A percentile compares a stretch with the other conserved stretches of the same genome.
Evolutionary conservation across 2,329 filamentous ascomycete species (phyloP).

Genomic region (Aureobasidium sp.): DNA sequence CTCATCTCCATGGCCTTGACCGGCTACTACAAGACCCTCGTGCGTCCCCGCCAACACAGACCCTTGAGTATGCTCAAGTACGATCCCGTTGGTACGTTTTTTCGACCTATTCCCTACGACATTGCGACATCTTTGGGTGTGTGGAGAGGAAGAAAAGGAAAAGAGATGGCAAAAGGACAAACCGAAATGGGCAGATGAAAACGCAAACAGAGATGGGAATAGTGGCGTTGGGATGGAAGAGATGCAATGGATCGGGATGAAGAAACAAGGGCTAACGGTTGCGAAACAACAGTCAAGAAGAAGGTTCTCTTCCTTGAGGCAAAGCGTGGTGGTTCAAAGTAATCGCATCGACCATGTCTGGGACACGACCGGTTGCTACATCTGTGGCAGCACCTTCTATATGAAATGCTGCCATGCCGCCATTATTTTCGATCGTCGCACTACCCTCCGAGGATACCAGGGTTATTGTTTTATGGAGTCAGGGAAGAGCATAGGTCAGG

Average conservation of each 20-base stretch:
- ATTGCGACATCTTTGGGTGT: background rate
- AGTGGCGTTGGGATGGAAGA: background rate
- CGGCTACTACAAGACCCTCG: conserved; percentile 90
- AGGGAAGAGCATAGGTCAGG: conserved; percentile 6
- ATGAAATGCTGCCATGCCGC: no score
- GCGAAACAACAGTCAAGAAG: conserved; percentile 64
- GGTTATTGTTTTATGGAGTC: conserved; percentile 6
- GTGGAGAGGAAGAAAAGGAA: background rate
- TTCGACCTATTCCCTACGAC: no score
- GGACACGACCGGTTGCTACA: background rate
- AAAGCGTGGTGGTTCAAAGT: conserved; percentile 42
- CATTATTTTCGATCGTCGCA: background rate
- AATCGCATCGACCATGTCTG: background rate
- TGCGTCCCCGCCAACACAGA: conserved; percentile 69
- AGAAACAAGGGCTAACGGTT: background rate
- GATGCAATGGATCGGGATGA: background rate
- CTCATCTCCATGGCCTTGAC: conserved; percentile 98
- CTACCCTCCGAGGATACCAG: background rate
- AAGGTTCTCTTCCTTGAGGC: conserved; percentile 93
- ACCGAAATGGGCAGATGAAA: background rate
- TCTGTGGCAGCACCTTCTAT: background rate
- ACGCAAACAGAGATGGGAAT: background rate
- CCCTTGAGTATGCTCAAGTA: conserved; percentile 98
- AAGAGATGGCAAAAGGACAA: background rate
- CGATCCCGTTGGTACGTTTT: conserved; percentile 78